Evolutionary conservation across 1,139 yeast species (phyloP).

Genomic region (Lodderomyces theae): DNA sequence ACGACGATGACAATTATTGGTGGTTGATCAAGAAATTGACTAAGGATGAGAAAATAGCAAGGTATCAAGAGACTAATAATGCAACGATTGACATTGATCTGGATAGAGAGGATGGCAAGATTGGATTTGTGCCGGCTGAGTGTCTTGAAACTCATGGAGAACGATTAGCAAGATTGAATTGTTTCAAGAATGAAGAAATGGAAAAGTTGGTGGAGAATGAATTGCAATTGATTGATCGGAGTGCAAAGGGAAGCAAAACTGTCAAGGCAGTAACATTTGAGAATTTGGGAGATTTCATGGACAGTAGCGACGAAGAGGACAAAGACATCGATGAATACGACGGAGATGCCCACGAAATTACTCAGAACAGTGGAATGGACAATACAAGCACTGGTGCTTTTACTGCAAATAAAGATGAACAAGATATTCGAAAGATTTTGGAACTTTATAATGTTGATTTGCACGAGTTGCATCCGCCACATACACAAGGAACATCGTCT

Average conservation of each 20-base stretch:
- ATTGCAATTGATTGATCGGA: not conserved
- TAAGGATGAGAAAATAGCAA: slow-evolving; percentile 30
- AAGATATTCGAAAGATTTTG: slow-evolving; percentile 13
- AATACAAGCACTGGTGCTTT: not conserved
- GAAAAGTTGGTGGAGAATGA: slow-evolving; percentile 35
- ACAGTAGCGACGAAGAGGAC: slow-evolving; percentile 18
- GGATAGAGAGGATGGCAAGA: slow-evolving; percentile 56
- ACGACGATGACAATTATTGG: slow-evolving; percentile 94
- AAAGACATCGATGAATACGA: slow-evolving; percentile 13
- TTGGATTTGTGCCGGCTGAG: slow-evolving; percentile 97
- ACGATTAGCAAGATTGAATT: slow-evolving; percentile 84
- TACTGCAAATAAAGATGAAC: slow-evolving; percentile 5
- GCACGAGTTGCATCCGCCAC: slow-evolving; percentile 8
- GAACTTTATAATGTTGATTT: slow-evolving; percentile 9
- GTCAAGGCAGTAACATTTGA: slow-evolving; percentile 41
- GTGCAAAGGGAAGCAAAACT: slow-evolving; percentile 14
- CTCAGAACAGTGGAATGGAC: slow-evolving; percentile 3
- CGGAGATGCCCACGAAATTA: not conserved
- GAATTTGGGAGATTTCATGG: slow-evolving; percentile 32
- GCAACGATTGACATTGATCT: slow-evolving; percentile 13
- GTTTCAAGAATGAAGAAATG: slow-evolving; percentile 84
- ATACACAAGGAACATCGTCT: slow-evolving; percentile 16
- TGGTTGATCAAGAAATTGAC: slow-evolving; percentile 80
- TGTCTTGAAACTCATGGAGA: slow-evolving; percentile 90
- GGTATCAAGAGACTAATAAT: slow-evolving; percentile 5